phyloP scores from a whole-genome alignment of 192 early-diverging fungal species.

The Chytriomyces confervae region DNA sequence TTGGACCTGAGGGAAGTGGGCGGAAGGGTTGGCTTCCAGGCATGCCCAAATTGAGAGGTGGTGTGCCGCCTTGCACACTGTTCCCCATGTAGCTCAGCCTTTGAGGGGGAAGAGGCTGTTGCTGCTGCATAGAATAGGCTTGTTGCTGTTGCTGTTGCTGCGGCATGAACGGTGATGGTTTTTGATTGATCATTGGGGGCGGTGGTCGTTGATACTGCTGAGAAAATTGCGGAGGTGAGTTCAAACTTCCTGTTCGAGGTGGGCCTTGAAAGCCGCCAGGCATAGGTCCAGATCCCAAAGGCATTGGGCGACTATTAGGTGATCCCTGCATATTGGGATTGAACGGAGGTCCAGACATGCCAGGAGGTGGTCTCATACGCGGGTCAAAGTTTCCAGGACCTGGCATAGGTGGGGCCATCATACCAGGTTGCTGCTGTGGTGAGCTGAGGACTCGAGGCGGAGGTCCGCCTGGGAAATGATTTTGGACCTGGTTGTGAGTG shows the following conservation, averaged over 20 bases:
- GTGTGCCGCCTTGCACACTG: background rate
- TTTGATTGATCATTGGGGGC: background rate
- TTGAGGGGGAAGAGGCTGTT: background rate
- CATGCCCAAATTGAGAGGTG: background rate
- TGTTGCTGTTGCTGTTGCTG: constrained; percentile 5
- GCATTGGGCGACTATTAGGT: background rate
- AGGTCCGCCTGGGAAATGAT: background rate
- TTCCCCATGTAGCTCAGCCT: background rate
- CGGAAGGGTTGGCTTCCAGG: background rate
- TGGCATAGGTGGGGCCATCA: background rate
- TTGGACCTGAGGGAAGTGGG: background rate
- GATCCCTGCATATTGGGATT: background rate
- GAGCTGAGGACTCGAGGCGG: constrained; percentile 5
- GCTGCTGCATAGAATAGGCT: background rate
- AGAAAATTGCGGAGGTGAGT: constrained; percentile 1
- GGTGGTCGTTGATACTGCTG: constrained; percentile 19
- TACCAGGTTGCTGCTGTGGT: background rate
- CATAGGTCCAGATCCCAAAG: background rate
- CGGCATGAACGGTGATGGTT: background rate
- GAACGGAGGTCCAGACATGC: background rate
- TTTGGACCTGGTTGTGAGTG: constrained; percentile 5
- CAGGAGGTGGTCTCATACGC: constrained; percentile 12
- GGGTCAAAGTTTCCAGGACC: background rate
- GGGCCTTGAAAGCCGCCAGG: constrained; percentile 19
- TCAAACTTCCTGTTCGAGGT: constrained; percentile 23